Conservation (phyloP, 1,284 basidiomycete genomes). For the Leccinum proximum region DNA sequence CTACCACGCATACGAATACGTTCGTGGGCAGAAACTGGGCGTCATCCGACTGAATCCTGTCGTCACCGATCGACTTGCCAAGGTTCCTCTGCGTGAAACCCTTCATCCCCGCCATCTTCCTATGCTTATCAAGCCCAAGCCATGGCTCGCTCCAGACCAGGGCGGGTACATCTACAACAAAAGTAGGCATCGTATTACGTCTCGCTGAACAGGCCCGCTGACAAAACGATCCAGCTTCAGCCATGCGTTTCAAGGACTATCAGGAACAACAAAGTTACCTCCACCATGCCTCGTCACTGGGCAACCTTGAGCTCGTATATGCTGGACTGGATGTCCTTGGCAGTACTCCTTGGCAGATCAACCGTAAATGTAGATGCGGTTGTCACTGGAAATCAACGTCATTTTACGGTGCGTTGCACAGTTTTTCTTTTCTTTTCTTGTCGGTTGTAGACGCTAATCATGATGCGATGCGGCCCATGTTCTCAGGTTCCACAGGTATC, state of each 20-base stretch:
- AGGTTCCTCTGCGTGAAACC: slow-evolving; percentile 73
- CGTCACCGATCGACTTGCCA: slow-evolving; percentile 77
- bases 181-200: slow-evolving; percentile 41
- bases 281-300: slow-evolving; percentile 68
- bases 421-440: too few species aligned
- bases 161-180: slow-evolving; percentile 87
- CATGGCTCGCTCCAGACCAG: slow-evolving; percentile 78
- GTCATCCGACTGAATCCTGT: slow-evolving; percentile 88
- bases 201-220: slow-evolving; percentile 1
- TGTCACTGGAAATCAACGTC: too few species aligned
- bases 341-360: slow-evolving; percentile 87
- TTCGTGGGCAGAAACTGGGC: slow-evolving; percentile 90
- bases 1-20: slow-evolving; percentile 90
- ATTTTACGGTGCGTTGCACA: too few species aligned
- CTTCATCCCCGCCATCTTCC: slow-evolving; percentile 94
- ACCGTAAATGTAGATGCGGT: too few species aligned
- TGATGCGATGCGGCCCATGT: too few species aligned
- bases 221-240: slow-evolving; percentile 44
- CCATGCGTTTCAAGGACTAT: slow-evolving; percentile 90
- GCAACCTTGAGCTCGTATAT: slow-evolving; percentile 85
- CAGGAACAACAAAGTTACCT: slow-evolving; percentile 87
- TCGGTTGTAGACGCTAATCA: too few species aligned
- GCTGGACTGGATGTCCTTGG: slow-evolving; percentile 91
- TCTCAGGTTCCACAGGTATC: too few species aligned
- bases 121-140: slow-evolving; percentile 92